Evolutionary conservation across 352 stramenopile species (phyloP), one percentile per base, ranked within the genome.

Genomic region (Plasmopara halstedii): DNA sequence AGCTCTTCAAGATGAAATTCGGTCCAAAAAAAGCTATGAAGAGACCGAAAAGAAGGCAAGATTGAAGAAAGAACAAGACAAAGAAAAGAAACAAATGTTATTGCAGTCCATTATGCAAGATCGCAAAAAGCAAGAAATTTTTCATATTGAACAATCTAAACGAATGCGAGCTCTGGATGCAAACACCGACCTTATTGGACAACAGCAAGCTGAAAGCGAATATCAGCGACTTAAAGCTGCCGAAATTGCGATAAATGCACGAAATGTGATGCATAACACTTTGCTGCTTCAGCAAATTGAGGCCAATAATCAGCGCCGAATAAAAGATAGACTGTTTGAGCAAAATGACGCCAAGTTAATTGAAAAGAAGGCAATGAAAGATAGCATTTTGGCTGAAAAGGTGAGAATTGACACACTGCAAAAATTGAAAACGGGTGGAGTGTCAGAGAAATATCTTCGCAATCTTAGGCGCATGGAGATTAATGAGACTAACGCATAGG

Each of bases 341-440:
- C 61, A 77, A 38, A 85, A 83, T 42, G 76, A 87, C 47, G 67
- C 61, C 47, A 85, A 83, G 53, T 83, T 78, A 39, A 39, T 62
- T 13, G 76, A 80, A 53, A 90, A 86, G 62, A 88, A 86, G 48
- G 52, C 51, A 18, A 58, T 81, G 42, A 85, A 83, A 42, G 78
- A 88, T 50, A 71, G 62, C 32, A 86, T 86, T 51, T 47, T 90
- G 29, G 78, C 75, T 6, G 78, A 90, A 48, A 90, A 90, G 51
- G 72, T 87, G 44, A 60, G 78, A 0, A 45, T 63, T 8, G 70
- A 85, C 25, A 83, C 79, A 20, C 53, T 90, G 13, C 58, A 73
- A 9, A 60, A 55, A 29, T 56, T 90, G 22, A 53, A 86, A 50
- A 83, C 80, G 42, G 61, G 78, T 46, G 73, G 76, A 21, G 78